Evolutionary conservation across 2,329 filamentous ascomycete genomes (phyloP).

Genomic region (Apiospora koreana): DNA sequence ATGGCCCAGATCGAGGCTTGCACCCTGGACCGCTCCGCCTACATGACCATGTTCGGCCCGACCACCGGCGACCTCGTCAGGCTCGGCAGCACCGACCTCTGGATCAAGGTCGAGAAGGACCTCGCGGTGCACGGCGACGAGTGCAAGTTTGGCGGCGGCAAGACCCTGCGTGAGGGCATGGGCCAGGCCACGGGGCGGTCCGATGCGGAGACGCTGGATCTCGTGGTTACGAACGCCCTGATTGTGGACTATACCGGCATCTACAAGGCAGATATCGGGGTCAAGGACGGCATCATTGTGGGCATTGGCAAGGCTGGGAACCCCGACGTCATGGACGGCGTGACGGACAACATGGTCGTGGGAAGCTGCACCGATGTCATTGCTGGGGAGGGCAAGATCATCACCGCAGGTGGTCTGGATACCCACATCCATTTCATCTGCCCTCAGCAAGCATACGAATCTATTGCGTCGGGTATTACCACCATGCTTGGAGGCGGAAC

Average conservation of each 20-base stretch:
- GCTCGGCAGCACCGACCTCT: conserved; percentile 81
- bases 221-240: conserved; percentile 86
- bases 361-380: conserved; percentile 91
- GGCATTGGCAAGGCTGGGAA: conserved; percentile 95
- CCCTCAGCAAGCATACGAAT: conserved; percentile 85
- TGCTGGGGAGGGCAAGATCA: conserved; percentile 84
- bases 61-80: conserved; percentile 85
- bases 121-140: conserved; percentile 86
- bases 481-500: conserved; percentile 90
- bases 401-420: conserved; percentile 89
- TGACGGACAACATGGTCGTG: conserved; percentile 75
- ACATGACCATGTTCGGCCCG: conserved; percentile 88
- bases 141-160: conserved; percentile 93
- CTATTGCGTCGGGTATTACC: conserved; percentile 82
- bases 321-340: conserved; percentile 94
- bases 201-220: conserved; percentile 74
- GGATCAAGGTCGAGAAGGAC: conserved; percentile 88
- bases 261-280: conserved; percentile 94
- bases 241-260: conserved; percentile 92
- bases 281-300: conserved; percentile 83
- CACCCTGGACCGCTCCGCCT: conserved; percentile 76
- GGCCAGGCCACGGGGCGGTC: conserved; percentile 80
- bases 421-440: conserved; percentile 94
- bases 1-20: conserved; percentile 55
- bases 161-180: conserved; percentile 93